phyloP scores from a whole-genome alignment of 495 filamentous ascomycete species.

The Patellaria atrata region DNA sequence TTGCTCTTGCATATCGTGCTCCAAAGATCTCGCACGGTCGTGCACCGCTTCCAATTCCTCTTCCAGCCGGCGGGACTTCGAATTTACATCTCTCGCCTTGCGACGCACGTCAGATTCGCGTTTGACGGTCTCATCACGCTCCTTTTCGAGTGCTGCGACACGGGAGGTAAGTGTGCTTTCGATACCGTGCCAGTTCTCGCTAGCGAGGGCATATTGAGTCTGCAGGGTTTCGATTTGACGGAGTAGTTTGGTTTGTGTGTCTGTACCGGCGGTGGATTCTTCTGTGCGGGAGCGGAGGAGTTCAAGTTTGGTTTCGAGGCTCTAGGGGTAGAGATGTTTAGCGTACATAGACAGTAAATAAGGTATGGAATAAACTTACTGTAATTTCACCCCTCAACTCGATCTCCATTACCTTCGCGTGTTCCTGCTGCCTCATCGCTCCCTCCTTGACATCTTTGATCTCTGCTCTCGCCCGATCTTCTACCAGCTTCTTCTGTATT shows the following conservation, averaged over 20 bases:
- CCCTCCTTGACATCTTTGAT: constrained; percentile 55
- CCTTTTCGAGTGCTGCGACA: constrained; percentile 65
- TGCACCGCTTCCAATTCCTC: constrained; percentile 66
- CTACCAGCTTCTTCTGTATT: constrained; percentile 61
- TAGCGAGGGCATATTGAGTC: constrained; percentile 85
- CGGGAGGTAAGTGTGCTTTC: constrained; percentile 68
- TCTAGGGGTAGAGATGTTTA: constrained; percentile 26
- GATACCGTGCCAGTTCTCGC: constrained; percentile 94
- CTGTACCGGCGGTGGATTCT: constrained; percentile 69
- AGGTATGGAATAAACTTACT: constrained; percentile 21
- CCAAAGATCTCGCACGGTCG: constrained; percentile 46
- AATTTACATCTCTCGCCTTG: constrained; percentile 70
- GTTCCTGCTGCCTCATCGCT: constrained; percentile 60
- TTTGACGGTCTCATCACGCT: constrained; percentile 71
- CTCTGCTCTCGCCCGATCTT: constrained; percentile 56
- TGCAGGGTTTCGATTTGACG: constrained; percentile 93
- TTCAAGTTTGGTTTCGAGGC: constrained; percentile 82
- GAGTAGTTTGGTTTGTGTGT: constrained; percentile 78
- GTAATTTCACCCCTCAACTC: constrained; percentile 73
- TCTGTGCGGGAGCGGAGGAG: constrained; percentile 72
- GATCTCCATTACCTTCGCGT: constrained; percentile 50
- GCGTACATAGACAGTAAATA: not conserved
- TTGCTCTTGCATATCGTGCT: constrained; percentile 41
- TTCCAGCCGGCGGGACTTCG: constrained; percentile 60
- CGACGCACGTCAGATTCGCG: constrained; percentile 72